Percentiles rank a stretch among this genome's conserved stretches.
Evolutionary conservation across 257 asterid species (phyloP).

Genomic region (Solanum chaucha): DNA sequence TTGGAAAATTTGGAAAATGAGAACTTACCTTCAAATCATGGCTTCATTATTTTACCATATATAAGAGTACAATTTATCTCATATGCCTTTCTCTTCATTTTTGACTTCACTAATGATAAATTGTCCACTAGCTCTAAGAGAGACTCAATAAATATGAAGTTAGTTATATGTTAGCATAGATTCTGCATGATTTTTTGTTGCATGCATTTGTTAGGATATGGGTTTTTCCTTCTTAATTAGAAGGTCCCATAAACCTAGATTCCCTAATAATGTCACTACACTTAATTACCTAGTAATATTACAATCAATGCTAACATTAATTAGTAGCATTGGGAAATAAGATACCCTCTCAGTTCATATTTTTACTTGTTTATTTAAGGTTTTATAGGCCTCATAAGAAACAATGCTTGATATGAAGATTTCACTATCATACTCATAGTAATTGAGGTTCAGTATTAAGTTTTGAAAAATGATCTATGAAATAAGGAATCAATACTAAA

Average conservation of each 20-base stretch:
- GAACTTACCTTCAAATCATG: background rate
- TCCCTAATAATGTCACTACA: background rate
- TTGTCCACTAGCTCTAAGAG: background rate
- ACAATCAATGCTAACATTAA: background rate
- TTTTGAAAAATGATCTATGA: too few species aligned
- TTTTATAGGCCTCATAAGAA: background rate
- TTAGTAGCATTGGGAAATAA: background rate
- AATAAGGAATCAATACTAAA: too few species aligned
- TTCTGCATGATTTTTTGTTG: background rate
- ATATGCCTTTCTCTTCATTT: background rate
- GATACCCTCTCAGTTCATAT: background rate
- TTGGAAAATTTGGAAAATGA: conserved; percentile 12
- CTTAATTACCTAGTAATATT: background rate
- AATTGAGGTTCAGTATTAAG: too few species aligned
- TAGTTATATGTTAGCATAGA: background rate
- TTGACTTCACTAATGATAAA: background rate
- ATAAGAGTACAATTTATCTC: background rate
- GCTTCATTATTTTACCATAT: background rate
- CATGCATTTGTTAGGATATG: background rate
- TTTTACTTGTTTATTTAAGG: background rate
- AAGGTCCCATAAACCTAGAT: background rate
- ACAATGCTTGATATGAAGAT: background rate
- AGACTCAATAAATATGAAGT: background rate
- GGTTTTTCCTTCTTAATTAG: background rate
- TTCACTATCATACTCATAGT: too few species aligned